Conservation (phyloP, 306 rosid genomes). For the Dryas octopetala region DNA sequence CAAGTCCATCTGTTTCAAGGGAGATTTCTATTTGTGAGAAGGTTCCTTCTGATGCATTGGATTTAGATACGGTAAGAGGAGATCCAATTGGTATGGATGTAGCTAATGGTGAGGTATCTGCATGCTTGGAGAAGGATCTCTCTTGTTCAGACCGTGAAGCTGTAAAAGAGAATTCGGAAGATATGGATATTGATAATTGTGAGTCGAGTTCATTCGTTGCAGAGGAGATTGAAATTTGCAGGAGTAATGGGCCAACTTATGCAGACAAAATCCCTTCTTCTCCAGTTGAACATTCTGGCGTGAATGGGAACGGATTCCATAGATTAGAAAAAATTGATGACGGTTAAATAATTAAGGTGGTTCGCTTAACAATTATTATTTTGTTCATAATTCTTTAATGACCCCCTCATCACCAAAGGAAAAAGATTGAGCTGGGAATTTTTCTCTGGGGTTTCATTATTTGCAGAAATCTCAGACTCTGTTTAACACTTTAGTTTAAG, state of each 20-base stretch:
- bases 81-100: slow-evolving; percentile 30
- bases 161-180: slow-evolving; percentile 33
- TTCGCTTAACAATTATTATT: slow-evolving; percentile 20
- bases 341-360: slow-evolving; percentile 30
- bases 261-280: slow-evolving; percentile 24
- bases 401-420: slow-evolving; percentile 68
- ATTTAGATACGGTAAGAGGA: slow-evolving; percentile 19
- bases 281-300: slow-evolving; percentile 40
- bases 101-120: neutral
- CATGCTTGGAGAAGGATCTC: neutral
- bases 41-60: slow-evolving; percentile 28
- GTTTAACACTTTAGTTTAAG: slow-evolving; percentile 34
- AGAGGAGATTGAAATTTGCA: slow-evolving; percentile 27
- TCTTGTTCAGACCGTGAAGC: slow-evolving; percentile 18
- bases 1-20: slow-evolving; percentile 34
- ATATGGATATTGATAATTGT: slow-evolving; percentile 28
- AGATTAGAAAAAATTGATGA: slow-evolving; percentile 38
- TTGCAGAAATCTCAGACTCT: slow-evolving; percentile 65
- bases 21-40: slow-evolving; percentile 28
- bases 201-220: slow-evolving; percentile 24
- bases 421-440: slow-evolving; percentile 65
- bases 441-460: slow-evolving; percentile 69
- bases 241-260: slow-evolving; percentile 38
- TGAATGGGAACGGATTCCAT: slow-evolving; percentile 43
- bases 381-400: slow-evolving; percentile 46